A percentile compares a stretch with the other conserved stretches of the same genome.
phyloP scores from a whole-genome alignment of 768 basidiomycete species.

The Auricularia heimuer region DNA sequence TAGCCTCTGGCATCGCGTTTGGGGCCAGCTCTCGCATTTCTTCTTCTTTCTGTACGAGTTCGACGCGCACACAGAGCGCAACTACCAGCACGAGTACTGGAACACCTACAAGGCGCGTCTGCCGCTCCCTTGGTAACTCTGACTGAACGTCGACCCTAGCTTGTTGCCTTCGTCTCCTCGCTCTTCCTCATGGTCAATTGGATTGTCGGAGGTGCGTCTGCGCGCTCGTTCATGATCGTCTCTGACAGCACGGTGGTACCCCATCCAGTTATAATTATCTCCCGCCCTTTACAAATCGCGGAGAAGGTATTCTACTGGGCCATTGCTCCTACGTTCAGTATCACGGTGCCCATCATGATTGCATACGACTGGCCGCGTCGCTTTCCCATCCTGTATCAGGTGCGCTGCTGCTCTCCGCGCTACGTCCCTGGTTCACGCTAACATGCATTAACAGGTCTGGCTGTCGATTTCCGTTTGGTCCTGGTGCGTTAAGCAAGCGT shows the following conservation, averaged over 20 bases:
- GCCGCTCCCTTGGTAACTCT: not conserved
- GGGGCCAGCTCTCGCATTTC: not conserved
- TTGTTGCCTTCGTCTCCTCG: slow-evolving; percentile 12
- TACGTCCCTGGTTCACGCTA: not conserved
- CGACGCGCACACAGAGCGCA: not conserved
- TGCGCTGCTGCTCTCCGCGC: not conserved
- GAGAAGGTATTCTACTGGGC: slow-evolving; percentile 11
- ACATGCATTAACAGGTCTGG: slow-evolving; percentile 14
- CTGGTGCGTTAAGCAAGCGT: slow-evolving; percentile 10
- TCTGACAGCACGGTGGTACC: not conserved
- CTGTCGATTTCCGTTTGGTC: slow-evolving; percentile 18
- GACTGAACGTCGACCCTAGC: slow-evolving; percentile 4
- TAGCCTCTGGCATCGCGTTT: not conserved
- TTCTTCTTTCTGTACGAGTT: not conserved
- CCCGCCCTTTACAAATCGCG: slow-evolving; percentile 5
- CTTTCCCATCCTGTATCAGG: slow-evolving; percentile 14
- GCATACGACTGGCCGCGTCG: slow-evolving; percentile 19
- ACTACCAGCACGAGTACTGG: not conserved
- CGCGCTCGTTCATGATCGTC: not conserved
- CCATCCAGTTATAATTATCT: slow-evolving; percentile 8
- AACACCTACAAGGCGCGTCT: slow-evolving; percentile 2
- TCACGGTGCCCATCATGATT: not conserved
- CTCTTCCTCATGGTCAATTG: slow-evolving; percentile 24
- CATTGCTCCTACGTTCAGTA: slow-evolving; percentile 3
- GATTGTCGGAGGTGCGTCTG: slow-evolving; percentile 16